Percentiles rank a stretch among this genome's conserved stretches.
These are phyloP conservation scores for Capsella rubella DNA, from an alignment of 441 rosid species.

Conservation along the genomic window DNA sequence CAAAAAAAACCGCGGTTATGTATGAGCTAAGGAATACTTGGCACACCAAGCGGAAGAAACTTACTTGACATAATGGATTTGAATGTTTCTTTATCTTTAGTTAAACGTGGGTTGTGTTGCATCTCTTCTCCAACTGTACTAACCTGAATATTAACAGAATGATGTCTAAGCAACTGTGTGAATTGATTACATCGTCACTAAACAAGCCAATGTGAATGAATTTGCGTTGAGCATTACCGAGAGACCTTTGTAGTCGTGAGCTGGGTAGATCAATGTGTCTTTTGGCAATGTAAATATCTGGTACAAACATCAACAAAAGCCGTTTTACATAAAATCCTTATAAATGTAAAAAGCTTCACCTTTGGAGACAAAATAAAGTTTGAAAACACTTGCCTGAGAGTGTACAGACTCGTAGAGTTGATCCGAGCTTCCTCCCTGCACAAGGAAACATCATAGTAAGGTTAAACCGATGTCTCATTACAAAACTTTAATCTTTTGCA, in stretches of 20 bases:
- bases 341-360: too few species aligned
- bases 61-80: conserved; percentile 80
- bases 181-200: not conserved
- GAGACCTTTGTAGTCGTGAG: conserved; percentile 91
- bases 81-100: conserved; percentile 89
- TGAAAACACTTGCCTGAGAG: conserved; percentile 71
- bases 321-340: not conserved
- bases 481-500: not conserved
- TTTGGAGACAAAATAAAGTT: too few species aligned
- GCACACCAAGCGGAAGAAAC: conserved; percentile 31
- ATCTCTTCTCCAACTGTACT: conserved; percentile 93
- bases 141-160: conserved; percentile 53
- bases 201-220: not conserved
- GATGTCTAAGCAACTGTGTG: not conserved
- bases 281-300: conserved; percentile 89
- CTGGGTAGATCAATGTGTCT: conserved; percentile 89
- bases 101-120: conserved; percentile 72
- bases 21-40: not conserved
- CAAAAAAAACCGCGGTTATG: not conserved
- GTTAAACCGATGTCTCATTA: not conserved
- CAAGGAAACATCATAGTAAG: not conserved
- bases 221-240: conserved; percentile 52
- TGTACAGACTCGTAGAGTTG: conserved; percentile 89
- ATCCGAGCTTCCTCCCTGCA: conserved; percentile 85
- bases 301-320: not conserved